A percentile compares a stretch with the other conserved stretches of the same genome.
phyloP scores from a whole-genome alignment of 768 basidiomycete species.

The Strobilomyces dryophilus region DNA sequence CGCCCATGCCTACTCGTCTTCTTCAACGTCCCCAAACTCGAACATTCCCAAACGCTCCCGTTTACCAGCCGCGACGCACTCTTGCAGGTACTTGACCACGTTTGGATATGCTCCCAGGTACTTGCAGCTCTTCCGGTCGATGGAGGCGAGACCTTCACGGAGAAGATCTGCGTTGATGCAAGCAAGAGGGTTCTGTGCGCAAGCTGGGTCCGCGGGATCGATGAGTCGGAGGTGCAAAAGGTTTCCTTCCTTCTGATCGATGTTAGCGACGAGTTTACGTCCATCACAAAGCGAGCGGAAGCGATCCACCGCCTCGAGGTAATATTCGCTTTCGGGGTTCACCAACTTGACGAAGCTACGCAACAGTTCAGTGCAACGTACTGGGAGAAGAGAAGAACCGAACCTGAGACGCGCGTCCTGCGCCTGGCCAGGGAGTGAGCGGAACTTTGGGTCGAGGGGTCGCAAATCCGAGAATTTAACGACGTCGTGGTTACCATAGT shows the following conservation, averaged over 20 bases:
- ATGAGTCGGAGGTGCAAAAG: slow-evolving; percentile 88
- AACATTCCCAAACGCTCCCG: slow-evolving; percentile 77
- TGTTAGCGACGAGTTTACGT: slow-evolving; percentile 94
- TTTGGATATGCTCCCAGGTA: slow-evolving; percentile 70
- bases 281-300: slow-evolving; percentile 86
- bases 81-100: slow-evolving; percentile 61
- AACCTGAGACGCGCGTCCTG: slow-evolving; percentile 90
- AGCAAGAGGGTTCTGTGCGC: slow-evolving; percentile 62
- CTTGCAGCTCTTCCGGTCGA: slow-evolving; percentile 74
- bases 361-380: slow-evolving; percentile 1
- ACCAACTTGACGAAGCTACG: slow-evolving; percentile 83
- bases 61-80: slow-evolving; percentile 61
- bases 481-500: slow-evolving; percentile 92
- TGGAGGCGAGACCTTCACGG: slow-evolving; percentile 77
- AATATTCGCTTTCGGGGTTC: slow-evolving; percentile 81
- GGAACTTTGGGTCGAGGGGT: slow-evolving; percentile 88
- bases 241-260: slow-evolving; percentile 79
- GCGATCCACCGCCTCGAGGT: slow-evolving; percentile 76
- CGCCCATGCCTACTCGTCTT: slow-evolving; percentile 51
- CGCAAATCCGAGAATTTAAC: slow-evolving; percentile 80
- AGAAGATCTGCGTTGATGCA: slow-evolving; percentile 89
- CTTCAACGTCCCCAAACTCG: slow-evolving; percentile 88
- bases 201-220: slow-evolving; percentile 73
- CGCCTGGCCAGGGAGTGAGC: slow-evolving; percentile 86
- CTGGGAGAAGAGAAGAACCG: not conserved